A percentile compares a stretch with the other conserved stretches of the same genome.
These are phyloP conservation scores for Extremus antarcticus DNA, from an alignment of 495 filamentous ascomycete species.

Conservation along the genomic window DNA sequence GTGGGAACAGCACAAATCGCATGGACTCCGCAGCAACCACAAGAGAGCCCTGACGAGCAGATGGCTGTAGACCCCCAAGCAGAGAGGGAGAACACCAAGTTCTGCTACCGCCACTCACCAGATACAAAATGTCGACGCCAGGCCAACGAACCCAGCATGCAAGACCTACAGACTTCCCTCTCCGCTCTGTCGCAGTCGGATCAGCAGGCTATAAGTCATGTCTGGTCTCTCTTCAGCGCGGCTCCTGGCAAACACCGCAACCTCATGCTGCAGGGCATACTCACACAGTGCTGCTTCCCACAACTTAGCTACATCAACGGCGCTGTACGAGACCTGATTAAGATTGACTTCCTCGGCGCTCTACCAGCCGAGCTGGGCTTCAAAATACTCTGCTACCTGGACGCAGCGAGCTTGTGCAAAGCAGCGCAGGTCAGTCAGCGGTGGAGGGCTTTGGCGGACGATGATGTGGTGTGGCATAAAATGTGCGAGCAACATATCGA, in stretches of 20 bases:
- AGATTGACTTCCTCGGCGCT: conserved; percentile 87
- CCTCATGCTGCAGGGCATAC: conserved; percentile 88
- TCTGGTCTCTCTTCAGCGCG: conserved; percentile 96
- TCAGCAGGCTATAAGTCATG: conserved; percentile 86
- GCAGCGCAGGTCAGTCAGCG: conserved; percentile 86
- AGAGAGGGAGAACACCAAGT: conserved; percentile 68
- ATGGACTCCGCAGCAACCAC: not conserved
- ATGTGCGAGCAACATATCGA: conserved; percentile 99
- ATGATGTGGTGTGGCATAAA: conserved; percentile 94
- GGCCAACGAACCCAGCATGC: conserved; percentile 91
- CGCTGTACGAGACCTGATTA: conserved; percentile 78
- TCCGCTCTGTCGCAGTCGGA: conserved; percentile 69
- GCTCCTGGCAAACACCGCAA: conserved; percentile 87
- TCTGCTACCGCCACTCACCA: conserved; percentile 90
- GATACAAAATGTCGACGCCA: conserved; percentile 88
- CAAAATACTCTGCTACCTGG: conserved; percentile 85
- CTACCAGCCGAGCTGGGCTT: conserved; percentile 84
- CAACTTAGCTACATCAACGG: conserved; percentile 86
- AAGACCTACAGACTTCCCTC: conserved; percentile 77
- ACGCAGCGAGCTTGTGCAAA: conserved; percentile 93
- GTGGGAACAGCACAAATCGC: conserved; percentile 5
- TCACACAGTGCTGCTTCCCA: conserved; percentile 92
- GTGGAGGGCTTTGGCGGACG: conserved; percentile 82
- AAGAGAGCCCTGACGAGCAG: conserved; percentile 25
- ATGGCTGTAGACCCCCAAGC: conserved; percentile 8